phyloP scores from a whole-genome alignment of 2,329 filamentous ascomycete species.

The Colletotrichum australisinense region DNA sequence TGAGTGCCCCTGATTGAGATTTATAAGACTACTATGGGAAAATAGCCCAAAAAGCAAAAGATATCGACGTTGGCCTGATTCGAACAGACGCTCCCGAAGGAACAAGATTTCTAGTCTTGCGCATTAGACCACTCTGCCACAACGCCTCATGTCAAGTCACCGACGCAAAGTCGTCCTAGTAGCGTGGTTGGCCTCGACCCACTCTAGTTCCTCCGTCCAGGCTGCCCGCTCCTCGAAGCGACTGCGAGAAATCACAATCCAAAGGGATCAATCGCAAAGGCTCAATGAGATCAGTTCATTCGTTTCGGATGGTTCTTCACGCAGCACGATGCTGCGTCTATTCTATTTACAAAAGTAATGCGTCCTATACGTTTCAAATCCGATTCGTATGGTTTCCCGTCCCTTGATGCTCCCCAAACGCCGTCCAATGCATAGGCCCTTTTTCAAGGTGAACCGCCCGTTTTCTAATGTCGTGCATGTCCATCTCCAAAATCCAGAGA shows the following conservation, averaged over 20 bases:
- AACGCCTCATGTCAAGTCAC: neutral
- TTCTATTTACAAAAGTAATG: neutral
- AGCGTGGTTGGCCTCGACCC: too few species aligned
- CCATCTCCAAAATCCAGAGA: neutral
- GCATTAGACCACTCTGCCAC: constrained; percentile 36
- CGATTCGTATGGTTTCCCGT: neutral
- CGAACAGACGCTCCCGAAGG: constrained; percentile 35
- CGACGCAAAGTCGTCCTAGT: fast-evolving
- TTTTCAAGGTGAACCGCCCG: neutral
- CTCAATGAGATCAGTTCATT: neutral
- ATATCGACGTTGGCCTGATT: constrained; percentile 33
- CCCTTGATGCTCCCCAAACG: constrained; percentile 10
- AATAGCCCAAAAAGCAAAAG: neutral
- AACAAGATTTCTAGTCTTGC: constrained; percentile 36
- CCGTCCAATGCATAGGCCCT: constrained; percentile 19
- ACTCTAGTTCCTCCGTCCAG: fast-evolving
- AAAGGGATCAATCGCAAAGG: neutral
- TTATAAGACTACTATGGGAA: too few species aligned
- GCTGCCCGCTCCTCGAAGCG: too few species aligned
- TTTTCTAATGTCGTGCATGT: constrained; percentile 1
- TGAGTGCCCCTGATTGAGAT: neutral
- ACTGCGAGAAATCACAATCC: too few species aligned
- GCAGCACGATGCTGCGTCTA: neutral
- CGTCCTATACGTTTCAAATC: neutral
- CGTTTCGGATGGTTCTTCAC: too few species aligned